These are phyloP conservation scores for Cucumis hystrix DNA, from an alignment of 306 rosid genomes.

Conservation along the genomic window DNA sequence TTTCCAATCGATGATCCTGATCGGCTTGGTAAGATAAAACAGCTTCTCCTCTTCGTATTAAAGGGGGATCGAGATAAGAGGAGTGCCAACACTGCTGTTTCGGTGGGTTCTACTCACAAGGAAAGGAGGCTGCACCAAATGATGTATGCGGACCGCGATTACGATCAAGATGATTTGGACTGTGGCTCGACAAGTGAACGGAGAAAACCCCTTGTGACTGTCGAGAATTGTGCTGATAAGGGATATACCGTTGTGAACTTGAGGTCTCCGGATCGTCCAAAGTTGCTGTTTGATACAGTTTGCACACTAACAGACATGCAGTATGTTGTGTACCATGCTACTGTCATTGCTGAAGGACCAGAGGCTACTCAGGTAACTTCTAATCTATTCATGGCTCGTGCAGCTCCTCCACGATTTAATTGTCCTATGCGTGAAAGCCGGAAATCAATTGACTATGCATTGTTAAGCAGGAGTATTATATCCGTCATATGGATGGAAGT, in stretches of 20 bases:
- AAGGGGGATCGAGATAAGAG: conserved; percentile 76
- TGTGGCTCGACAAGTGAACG: conserved; percentile 36
- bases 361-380: conserved; percentile 81
- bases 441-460: neutral
- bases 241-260: conserved; percentile 90
- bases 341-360: conserved; percentile 79
- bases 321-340: conserved; percentile 88
- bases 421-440: neutral
- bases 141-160: conserved; percentile 99
- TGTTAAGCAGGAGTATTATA: conserved; percentile 59
- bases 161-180: conserved; percentile 33
- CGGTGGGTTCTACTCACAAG: conserved; percentile 87
- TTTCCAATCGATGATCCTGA: conserved; percentile 42
- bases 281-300: conserved; percentile 66
- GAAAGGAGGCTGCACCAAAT: conserved; percentile 92
- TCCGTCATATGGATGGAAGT: conserved; percentile 78
- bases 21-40: conserved; percentile 57
- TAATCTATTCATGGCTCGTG: neutral
- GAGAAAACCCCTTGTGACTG: conserved; percentile 49
- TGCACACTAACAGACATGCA: conserved; percentile 96
- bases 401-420: neutral
- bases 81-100: conserved; percentile 82
- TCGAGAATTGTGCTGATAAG: conserved; percentile 64
- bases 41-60: conserved; percentile 61
- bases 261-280: conserved; percentile 85